Percentiles rank a stretch among this genome's conserved stretches.
These are phyloP conservation scores for Tetracladium setigerum DNA, from an alignment of 495 filamentous ascomycete genomes.

Conservation along the genomic window DNA sequence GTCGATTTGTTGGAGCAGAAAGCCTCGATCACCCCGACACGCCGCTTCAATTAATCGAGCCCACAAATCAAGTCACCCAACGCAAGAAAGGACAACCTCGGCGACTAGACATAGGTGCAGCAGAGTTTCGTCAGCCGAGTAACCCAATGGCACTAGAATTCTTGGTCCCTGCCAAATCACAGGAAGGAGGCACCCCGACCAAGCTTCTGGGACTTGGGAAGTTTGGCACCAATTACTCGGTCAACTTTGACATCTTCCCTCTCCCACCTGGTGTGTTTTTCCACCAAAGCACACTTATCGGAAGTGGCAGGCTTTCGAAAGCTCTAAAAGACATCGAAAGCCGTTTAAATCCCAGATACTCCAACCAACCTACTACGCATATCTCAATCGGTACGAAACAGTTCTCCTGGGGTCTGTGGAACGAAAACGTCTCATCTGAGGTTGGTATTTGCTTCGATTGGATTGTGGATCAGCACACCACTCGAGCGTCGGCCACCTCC, in stretches of 20 bases:
- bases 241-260: constrained; percentile 67
- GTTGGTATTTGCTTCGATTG: constrained; percentile 50
- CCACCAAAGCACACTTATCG: constrained; percentile 68
- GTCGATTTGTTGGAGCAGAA: constrained; percentile 20
- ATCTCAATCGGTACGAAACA: constrained; percentile 41
- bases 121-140: constrained; percentile 40
- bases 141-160: constrained; percentile 33
- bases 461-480: constrained; percentile 37
- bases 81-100: constrained; percentile 44
- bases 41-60: constrained; percentile 17
- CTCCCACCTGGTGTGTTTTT: constrained; percentile 64
- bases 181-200: constrained; percentile 21
- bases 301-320: constrained; percentile 56
- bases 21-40: constrained; percentile 9
- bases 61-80: constrained; percentile 2
- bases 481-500: constrained; percentile 3
- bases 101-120: constrained; percentile 40
- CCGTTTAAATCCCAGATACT: constrained; percentile 22
- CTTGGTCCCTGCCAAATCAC: constrained; percentile 17
- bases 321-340: constrained; percentile 31
- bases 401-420: constrained; percentile 62
- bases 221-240: constrained; percentile 59
- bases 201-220: constrained; percentile 50
- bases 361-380: constrained; percentile 16
- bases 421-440: constrained; percentile 61